phyloP scores from a whole-genome alignment of 306 rosid species.

The Corylus heterophylla region DNA sequence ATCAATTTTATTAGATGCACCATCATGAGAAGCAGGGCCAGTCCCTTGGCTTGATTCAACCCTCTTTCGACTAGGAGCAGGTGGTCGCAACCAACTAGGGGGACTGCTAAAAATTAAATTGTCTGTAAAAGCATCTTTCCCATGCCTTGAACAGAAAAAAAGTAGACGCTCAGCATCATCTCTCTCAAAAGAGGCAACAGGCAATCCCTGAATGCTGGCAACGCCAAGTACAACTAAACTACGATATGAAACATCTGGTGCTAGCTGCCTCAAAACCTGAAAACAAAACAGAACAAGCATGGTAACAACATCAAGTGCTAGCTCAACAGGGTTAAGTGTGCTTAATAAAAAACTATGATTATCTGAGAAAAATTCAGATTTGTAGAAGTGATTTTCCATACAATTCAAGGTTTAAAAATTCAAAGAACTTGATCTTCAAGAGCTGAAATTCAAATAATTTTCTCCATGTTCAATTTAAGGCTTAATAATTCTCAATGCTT shows the following conservation, averaged over 20 bases:
- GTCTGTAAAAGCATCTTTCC: slow-evolving; percentile 41
- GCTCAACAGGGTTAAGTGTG: background rate
- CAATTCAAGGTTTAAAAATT: background rate
- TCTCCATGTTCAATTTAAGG: background rate
- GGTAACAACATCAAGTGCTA: slow-evolving; percentile 2
- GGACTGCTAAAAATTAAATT: slow-evolving; percentile 48
- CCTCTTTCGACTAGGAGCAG: slow-evolving; percentile 85
- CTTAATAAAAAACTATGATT: background rate
- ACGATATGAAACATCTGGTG: slow-evolving; percentile 85
- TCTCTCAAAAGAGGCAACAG: slow-evolving; percentile 87
- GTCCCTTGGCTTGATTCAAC: slow-evolving; percentile 50
- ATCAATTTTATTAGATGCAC: slow-evolving; percentile 37
- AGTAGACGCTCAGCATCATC: slow-evolving; percentile 96
- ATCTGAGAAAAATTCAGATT: background rate
- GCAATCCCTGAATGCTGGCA: slow-evolving; percentile 95
- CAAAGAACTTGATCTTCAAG: slow-evolving; percentile 2
- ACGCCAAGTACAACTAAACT: slow-evolving; percentile 94
- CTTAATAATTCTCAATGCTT: background rate
- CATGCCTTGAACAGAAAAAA: slow-evolving; percentile 66
- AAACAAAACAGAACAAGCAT: slow-evolving; percentile 20
- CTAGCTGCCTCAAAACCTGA: slow-evolving; percentile 98
- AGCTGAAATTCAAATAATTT: background rate
- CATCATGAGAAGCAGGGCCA: slow-evolving; percentile 33
- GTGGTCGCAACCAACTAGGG: slow-evolving; percentile 90
- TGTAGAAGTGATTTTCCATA: background rate